These are phyloP conservation scores for Hypholoma fasciculare DNA, from an alignment of 768 basidiomycete species.

Conservation along the genomic window DNA sequence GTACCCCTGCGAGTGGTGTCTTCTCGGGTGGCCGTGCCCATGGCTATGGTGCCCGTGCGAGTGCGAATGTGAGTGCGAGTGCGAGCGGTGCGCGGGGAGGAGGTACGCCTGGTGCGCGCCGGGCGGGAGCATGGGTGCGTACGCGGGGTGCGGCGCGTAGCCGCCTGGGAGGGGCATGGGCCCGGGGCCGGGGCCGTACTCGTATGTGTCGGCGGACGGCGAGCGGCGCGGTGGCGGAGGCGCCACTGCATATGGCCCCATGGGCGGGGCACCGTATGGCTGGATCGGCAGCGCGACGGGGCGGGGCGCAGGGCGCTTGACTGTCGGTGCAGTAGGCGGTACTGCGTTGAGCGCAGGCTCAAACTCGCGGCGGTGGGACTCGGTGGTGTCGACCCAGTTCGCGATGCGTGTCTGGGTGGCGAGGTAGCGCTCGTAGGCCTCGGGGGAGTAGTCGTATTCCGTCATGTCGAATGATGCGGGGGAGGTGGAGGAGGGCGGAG, in stretches of 20 bases:
- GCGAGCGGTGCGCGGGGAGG: constrained; percentile 12
- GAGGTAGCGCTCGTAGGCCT: constrained; percentile 47
- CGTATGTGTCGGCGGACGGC: constrained; percentile 18
- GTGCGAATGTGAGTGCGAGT: constrained; percentile 13
- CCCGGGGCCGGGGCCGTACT: constrained; percentile 22
- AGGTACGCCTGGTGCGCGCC: constrained; percentile 13
- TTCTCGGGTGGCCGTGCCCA: not conserved
- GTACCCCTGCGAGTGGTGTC: constrained; percentile 20
- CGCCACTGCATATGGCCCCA: not conserved
- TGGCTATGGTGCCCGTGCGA: not conserved
- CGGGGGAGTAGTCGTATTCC: constrained; percentile 63
- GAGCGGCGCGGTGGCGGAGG: constrained; percentile 11
- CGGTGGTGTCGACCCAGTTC: constrained; percentile 51
- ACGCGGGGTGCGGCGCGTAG: constrained; percentile 16
- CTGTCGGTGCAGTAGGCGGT: not conserved
- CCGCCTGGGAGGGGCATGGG: constrained; percentile 22
- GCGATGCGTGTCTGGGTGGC: constrained; percentile 49
- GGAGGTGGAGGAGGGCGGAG: not conserved
- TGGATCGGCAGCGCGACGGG: constrained; percentile 7
- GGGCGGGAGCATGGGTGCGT: constrained; percentile 7
- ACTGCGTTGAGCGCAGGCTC: constrained; percentile 20
- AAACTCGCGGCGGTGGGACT: constrained; percentile 34
- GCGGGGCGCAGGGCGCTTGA: constrained; percentile 6
- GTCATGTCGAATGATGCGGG: constrained; percentile 37
- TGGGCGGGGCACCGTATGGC: not conserved